Conservation (phyloP, 345 rosid species). For the Aquilaria yunnanensis region DNA sequence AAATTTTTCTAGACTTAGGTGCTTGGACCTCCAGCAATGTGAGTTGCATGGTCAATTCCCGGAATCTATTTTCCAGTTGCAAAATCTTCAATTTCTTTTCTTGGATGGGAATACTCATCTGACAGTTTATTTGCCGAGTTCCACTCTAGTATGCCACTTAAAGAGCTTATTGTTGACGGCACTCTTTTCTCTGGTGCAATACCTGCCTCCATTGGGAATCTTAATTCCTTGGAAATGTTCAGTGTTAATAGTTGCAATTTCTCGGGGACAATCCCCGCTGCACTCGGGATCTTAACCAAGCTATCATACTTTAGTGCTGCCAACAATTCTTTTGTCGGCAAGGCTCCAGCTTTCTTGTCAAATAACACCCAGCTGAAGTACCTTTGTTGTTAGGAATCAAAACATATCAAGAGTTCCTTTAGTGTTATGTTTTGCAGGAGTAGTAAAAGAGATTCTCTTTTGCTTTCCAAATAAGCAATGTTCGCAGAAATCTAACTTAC, state of each 20-base stretch:
- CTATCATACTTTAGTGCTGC: neutral
- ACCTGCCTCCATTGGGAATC: conserved; percentile 13
- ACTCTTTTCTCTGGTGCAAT: conserved; percentile 13
- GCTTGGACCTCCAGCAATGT: neutral
- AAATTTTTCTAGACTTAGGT: conserved; percentile 7
- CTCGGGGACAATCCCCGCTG: conserved; percentile 11
- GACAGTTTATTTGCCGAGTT: conserved; percentile 12
- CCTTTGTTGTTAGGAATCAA: no score
- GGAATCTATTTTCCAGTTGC: conserved; percentile 8
- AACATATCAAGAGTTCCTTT: no score
- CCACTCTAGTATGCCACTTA: neutral
- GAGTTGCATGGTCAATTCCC: conserved; percentile 9
- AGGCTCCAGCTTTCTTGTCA: conserved; percentile 6
- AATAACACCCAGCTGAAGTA: conserved; percentile 6
- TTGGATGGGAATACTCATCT: conserved; percentile 7
- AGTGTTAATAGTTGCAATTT: neutral
- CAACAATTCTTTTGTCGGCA: neutral
- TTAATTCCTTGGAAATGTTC: conserved; percentile 5
- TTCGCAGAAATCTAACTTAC: no score
- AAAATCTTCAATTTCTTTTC: conserved; percentile 12
- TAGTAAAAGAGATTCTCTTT: no score
- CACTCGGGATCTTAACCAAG: conserved; percentile 18
- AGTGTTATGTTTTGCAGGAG: no score
- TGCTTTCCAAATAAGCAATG: no score
- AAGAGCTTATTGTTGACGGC: neutral